Base-by-base conservation (phyloP, 2,329 filamentous ascomycete genomes). In the Thermochaetoides dissita region DNA sequence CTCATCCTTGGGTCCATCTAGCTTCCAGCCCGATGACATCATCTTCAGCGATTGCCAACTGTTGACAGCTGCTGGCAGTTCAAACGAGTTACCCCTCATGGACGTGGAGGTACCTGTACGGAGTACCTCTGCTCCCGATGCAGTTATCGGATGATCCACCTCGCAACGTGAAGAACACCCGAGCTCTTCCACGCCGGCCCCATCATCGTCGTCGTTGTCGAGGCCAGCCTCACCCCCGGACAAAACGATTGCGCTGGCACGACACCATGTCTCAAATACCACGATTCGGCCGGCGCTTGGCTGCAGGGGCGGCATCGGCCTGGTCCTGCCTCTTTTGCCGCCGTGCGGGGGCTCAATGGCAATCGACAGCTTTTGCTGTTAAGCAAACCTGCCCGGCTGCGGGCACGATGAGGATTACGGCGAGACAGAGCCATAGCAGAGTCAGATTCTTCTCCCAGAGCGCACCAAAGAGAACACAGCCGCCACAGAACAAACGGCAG, bases 401-500 rank as follows among this genome's bases (percentile, higher is more conserved):
- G 29, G 11, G 17, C 3, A 31, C 11, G 10, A 33, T 38, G n/a
- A 36, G 40, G 12, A 41, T 11, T 31, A 28, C 45, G 37, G 35
- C 39, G 36, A 28, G 43, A 37, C 17, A 17, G 3, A 11, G 8
- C 37, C 4, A 11, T 12, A 2, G 11, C 30, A 2, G 29, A 32
- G 30, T 24, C 36, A 3, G 45, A 4, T 49, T 45, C 45, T 43
- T 52, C 12, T 45, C 48, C 8, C 24, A 44, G 12, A 44, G 53
- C 30, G 32, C 42, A 7, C 44, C 47, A 36, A 48, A 46, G 38
- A 34, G 46, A 45, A 44, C 51, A 38, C 57, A 55, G 38, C 55
- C 52, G 42, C 51, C 55, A 37, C 49, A 52, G 30, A 51, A 53
- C 11, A 42, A 48, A 37, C 45, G 55, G 37, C 55, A 59, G 11